phyloP scores from a whole-genome alignment of 2,329 filamentous ascomycete species.

The Diaporthe caulivora region DNA sequence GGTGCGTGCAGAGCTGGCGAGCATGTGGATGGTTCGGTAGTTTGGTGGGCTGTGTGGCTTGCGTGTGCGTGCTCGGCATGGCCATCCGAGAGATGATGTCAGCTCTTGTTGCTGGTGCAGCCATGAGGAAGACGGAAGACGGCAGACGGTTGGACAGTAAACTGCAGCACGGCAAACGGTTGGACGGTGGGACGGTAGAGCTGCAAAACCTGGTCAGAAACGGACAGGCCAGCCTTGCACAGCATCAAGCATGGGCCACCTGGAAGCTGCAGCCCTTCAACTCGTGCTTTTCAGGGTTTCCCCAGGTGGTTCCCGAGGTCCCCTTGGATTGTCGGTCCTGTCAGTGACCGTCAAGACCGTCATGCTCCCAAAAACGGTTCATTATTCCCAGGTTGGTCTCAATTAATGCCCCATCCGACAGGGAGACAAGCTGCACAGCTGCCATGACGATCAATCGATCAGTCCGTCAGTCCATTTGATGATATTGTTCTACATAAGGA shows the following conservation, averaged over 20 bases:
- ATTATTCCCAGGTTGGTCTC: slow-evolving; percentile 12
- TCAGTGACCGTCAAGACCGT: neutral
- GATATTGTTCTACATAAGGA: neutral
- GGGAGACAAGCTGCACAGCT: slow-evolving; percentile 18
- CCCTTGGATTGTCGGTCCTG: neutral
- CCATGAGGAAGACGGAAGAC: neutral
- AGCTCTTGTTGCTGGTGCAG: neutral
- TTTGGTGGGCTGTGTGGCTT: slow-evolving; percentile 14
- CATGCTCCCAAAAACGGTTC: neutral
- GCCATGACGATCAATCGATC: slow-evolving; percentile 16
- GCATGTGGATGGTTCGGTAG: neutral
- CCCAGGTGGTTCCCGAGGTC: slow-evolving; percentile 1
- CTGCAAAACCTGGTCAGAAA: slow-evolving; percentile 12
- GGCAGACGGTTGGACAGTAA: neutral
- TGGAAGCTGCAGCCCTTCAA: slow-evolving; percentile 4
- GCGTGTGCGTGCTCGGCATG: slow-evolving; percentile 1
- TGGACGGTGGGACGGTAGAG: neutral
- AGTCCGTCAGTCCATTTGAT: slow-evolving; percentile 15
- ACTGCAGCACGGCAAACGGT: neutral
- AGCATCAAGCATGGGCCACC: slow-evolving; percentile 19
- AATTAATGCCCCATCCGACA: slow-evolving; percentile 19
- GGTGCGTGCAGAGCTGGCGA: neutral
- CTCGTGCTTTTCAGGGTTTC: slow-evolving; percentile 12
- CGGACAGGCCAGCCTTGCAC: slow-evolving; percentile 1
- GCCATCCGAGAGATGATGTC: slow-evolving; percentile 24